Evolutionary conservation across 495 filamentous ascomycete species (phyloP).

Genomic region (Cercophora scortea): DNA sequence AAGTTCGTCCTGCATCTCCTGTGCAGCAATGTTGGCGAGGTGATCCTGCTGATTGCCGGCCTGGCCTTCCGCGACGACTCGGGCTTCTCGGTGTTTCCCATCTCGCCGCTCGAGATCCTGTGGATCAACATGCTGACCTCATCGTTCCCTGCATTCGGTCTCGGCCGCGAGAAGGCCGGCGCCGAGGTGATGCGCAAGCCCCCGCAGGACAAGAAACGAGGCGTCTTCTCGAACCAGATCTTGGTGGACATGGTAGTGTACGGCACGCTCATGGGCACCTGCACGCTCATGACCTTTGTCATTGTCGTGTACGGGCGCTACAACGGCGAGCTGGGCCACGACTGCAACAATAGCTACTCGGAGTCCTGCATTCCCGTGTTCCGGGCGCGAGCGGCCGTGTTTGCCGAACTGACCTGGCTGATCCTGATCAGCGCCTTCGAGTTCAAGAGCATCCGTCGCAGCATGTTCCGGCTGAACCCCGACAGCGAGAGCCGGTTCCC

Average conservation of each 20-base stretch:
- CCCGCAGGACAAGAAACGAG: conserved; percentile 56
- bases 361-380: conserved; percentile 55
- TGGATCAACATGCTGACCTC: conserved; percentile 78
- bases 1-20: conserved; percentile 75
- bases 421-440: conserved; percentile 70
- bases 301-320: conserved; percentile 60
- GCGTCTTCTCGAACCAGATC: conserved; percentile 65
- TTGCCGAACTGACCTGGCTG: conserved; percentile 67
- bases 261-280: conserved; percentile 58
- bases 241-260: conserved; percentile 69
- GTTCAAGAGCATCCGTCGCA: conserved; percentile 62
- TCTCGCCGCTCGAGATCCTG: conserved; percentile 66
- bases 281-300: conserved; percentile 61
- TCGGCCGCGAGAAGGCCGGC: conserved; percentile 61
- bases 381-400: conserved; percentile 69
- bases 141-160: conserved; percentile 65
- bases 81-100: conserved; percentile 63
- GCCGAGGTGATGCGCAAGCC: conserved; percentile 63
- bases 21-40: conserved; percentile 67
- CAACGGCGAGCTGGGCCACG: conserved; percentile 46
- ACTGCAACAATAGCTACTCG: conserved; percentile 57
- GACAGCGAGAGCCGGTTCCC: conserved; percentile 40
- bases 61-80: conserved; percentile 61
- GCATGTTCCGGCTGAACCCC: conserved; percentile 61
- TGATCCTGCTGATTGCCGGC: conserved; percentile 61